Evolutionary conservation across 2,329 filamentous ascomycete genomes (phyloP), one percentile per base, ranked within the genome.

Genomic region (Taxawa tesnikishii): DNA sequence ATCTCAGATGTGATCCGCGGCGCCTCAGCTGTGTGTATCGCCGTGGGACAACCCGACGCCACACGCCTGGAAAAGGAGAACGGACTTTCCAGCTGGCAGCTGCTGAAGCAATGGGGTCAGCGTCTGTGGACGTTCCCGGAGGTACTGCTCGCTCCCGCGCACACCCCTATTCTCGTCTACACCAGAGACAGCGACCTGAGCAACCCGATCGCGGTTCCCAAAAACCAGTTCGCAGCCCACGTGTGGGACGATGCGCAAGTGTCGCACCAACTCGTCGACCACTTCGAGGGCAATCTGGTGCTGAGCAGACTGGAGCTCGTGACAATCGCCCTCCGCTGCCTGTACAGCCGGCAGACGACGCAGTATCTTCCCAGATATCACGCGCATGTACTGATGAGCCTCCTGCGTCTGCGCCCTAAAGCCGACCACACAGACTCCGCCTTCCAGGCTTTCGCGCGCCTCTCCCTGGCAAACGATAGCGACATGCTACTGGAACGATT

Each of bases 51-150:
- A n/a, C n/a, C n/a, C n/a, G n/a, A n/a, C n/a, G n/a, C n/a, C n/a
- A n/a, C n/a, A n/a, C n/a, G n/a, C n/a, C n/a, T n/a, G n/a, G n/a
- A n/a, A n/a, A n/a, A n/a, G n/a, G n/a, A n/a, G n/a, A n/a, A n/a
- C n/a, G n/a, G n/a, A n/a, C n/a, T n/a, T n/a, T 23, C 19, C 19
- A 23, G n/a, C 8, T n/a, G n/a, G 19, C 8, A 52, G 16, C 48
- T 54, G 48, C 45, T 65, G 9, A 46, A 51, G 6, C 47, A 60
- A 42, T 67, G 54, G 63, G 65, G 59, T 12, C 54, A 45, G 7
- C 54, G 57, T 4, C 48, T 68, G 13, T 64, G 63, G 54, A 67
- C 63, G 0, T 51, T 67, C 17, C 60, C 65, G 2, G 61, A 64
- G 38, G 47, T 59, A 2, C 44, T 63, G 0, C 43, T 62, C 2